Evolutionary conservation across 495 filamentous ascomycete genomes (phyloP).

Genomic region (Hypoxylon perforatum): DNA sequence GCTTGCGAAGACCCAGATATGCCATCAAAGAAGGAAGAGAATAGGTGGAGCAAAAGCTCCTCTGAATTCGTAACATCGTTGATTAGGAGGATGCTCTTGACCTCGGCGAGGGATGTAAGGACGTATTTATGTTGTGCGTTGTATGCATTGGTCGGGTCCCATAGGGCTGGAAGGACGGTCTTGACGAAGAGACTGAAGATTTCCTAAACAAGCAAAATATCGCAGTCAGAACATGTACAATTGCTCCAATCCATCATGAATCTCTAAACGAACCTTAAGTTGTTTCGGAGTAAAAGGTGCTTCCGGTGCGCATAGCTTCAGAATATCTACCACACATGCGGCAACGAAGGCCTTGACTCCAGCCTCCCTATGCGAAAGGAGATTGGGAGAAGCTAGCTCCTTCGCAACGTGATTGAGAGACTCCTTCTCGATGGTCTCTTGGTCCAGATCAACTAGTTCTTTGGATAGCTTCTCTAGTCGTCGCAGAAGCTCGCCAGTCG

Average conservation of each 20-base stretch:
- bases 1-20: slow-evolving; percentile 81
- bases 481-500: slow-evolving; percentile 81
- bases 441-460: slow-evolving; percentile 87
- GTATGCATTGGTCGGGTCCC: slow-evolving; percentile 89
- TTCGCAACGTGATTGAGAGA: slow-evolving; percentile 86
- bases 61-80: slow-evolving; percentile 88
- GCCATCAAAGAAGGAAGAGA: slow-evolving; percentile 90
- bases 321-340: slow-evolving; percentile 91
- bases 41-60: slow-evolving; percentile 79
- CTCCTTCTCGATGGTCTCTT: slow-evolving; percentile 84
- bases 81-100: slow-evolving; percentile 93
- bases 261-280: slow-evolving; percentile 74
- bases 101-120: slow-evolving; percentile 85
- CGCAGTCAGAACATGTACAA: slow-evolving; percentile 21
- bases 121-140: slow-evolving; percentile 93
- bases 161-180: slow-evolving; percentile 83
- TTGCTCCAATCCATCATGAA: neutral
- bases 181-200: slow-evolving; percentile 91
- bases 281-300: slow-evolving; percentile 92
- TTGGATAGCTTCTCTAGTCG: slow-evolving; percentile 82
- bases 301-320: slow-evolving; percentile 93
- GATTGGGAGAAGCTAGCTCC: slow-evolving; percentile 83
- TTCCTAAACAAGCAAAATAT: slow-evolving; percentile 66
- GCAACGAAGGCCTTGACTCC: slow-evolving; percentile 90
- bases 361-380: slow-evolving; percentile 89